A percentile compares a stretch with the other conserved stretches of the same genome.
Conservation (phyloP, 345 rosid species). For the Iberis pinnata region DNA sequence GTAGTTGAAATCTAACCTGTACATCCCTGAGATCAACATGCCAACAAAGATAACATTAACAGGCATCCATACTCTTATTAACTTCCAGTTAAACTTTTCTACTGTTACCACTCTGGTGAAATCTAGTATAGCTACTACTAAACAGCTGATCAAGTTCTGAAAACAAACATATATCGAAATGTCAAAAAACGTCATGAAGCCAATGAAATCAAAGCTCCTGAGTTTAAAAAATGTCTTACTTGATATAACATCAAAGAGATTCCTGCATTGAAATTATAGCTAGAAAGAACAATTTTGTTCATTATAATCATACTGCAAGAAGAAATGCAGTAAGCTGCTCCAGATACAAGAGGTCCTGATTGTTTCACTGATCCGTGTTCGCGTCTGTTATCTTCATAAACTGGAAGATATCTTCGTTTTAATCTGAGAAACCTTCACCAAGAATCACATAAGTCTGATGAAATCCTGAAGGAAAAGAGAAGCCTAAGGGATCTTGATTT, state of each 20-base stretch:
- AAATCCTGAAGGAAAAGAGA: background rate
- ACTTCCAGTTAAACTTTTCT: slow-evolving; percentile 79
- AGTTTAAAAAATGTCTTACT: slow-evolving; percentile 32
- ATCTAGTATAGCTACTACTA: slow-evolving; percentile 51
- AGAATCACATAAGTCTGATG: background rate
- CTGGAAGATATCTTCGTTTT: slow-evolving; percentile 32
- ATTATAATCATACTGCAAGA: slow-evolving; percentile 88
- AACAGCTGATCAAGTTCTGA: slow-evolving; percentile 78
- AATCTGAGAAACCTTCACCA: slow-evolving; percentile 51
- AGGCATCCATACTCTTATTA: slow-evolving; percentile 76
- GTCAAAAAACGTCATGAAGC: slow-evolving; percentile 16
- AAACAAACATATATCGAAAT: slow-evolving; percentile 19
- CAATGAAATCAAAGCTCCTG: background rate
- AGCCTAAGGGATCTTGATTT: slow-evolving; percentile 1
- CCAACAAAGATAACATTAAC: slow-evolving; percentile 88
- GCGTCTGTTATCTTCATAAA: slow-evolving; percentile 35
- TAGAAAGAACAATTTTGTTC: slow-evolving; percentile 75
- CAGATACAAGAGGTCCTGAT: slow-evolving; percentile 71
- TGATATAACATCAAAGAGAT: slow-evolving; percentile 86
- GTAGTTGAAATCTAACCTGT: slow-evolving; percentile 47
- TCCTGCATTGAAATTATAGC: slow-evolving; percentile 69
- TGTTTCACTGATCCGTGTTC: slow-evolving; percentile 40
- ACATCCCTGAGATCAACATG: slow-evolving; percentile 91
- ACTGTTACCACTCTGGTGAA: slow-evolving; percentile 52
- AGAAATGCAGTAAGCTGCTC: slow-evolving; percentile 83